These are phyloP conservation scores for Metschnikowia gelsemii DNA, from an alignment of 805 yeast species.

Conservation along the genomic window DNA sequence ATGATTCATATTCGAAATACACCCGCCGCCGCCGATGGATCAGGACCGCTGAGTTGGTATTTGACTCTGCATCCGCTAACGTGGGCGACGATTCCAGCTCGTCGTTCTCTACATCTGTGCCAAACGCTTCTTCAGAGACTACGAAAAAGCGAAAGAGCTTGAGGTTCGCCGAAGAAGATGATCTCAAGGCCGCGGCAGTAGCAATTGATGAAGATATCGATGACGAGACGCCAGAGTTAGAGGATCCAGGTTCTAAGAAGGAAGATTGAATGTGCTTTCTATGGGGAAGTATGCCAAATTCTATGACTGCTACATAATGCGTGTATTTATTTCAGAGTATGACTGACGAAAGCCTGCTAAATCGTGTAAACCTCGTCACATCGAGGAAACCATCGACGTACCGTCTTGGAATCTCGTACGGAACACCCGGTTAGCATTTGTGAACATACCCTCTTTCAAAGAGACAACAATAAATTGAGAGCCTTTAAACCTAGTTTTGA, in stretches of 20 bases:
- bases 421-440: conserved; percentile 93
- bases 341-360: background rate
- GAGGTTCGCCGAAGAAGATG: conserved; percentile 39
- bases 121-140: conserved; percentile 8
- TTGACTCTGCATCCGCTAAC: conserved; percentile 19
- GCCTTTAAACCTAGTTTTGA: conserved; percentile 91
- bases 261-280: conserved; percentile 1
- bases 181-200: conserved; percentile 1
- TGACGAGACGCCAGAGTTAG: conserved; percentile 2
- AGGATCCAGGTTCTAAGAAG: conserved; percentile 9
- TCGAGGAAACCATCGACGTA: conserved; percentile 82
- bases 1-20: conserved; percentile 83
- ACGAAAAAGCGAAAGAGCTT: conserved; percentile 40
- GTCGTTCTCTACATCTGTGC: conserved; percentile 6
- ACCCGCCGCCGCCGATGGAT: conserved; percentile 96
- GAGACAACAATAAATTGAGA: conserved; percentile 97
- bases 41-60: conserved; percentile 83
- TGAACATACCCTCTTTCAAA: conserved; percentile 96
- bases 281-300: background rate
- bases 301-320: background rate
- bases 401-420: conserved; percentile 96
- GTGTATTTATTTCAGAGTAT: conserved; percentile 5
- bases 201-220: conserved; percentile 5
- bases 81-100: conserved; percentile 8
- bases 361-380: conserved; percentile 33